Evolutionary conservation across 768 basidiomycete species (phyloP), one percentile per base, ranked within the genome.

Genomic region (Kwoniella heveanensis): DNA sequence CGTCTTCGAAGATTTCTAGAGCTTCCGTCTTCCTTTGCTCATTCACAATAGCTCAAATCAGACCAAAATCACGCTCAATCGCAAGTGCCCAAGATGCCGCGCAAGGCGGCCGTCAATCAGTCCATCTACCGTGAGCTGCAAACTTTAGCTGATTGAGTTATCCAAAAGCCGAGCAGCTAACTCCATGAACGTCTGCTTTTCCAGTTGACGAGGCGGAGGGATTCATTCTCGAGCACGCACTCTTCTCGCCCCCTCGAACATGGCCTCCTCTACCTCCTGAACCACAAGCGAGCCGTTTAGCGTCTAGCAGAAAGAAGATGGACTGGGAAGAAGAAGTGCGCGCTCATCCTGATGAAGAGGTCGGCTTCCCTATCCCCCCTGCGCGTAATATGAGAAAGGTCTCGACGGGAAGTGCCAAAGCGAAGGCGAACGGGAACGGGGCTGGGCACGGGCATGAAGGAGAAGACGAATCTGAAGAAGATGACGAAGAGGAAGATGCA

Each of bases 401-500:
- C 6, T 44, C 39, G 39, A 44, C 39, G 39, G 39, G 39, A 7
- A 44, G 39, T 44, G 39, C 8, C 4, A 44, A 44, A 19, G 39
- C 39, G 39, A 17, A 44, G 32, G 32, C 32, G 32, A 36, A 36
- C 32, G 32, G 32, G 13, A 36, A 36, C 37, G 32, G 58, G 22
- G 36, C 22, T 37, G 22, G 58, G 64, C 48, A 15, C 32, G 54
- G 30, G 22, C 37, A 36, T 1, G 32, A 30, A 5, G 32, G 12
- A 22, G n/a, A 29, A 10, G 37, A 30, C 47, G 54, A 48, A 12
- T 62, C 51, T 10, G 67, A 76, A 1, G 82, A 48, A 12, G 66
- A 54, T 10, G 67, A 76, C 2, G 82, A 79, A 4, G 83, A 83
- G 1, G 82, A 83, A 1, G 82, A 83, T 5, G 85, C 84, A 49